A percentile compares a stretch with the other conserved stretches of the same genome.
These are phyloP conservation scores for Miscanthus lutarioriparius DNA, from an alignment of 176 grass and related monocot genomes.

Conservation along the genomic window DNA sequence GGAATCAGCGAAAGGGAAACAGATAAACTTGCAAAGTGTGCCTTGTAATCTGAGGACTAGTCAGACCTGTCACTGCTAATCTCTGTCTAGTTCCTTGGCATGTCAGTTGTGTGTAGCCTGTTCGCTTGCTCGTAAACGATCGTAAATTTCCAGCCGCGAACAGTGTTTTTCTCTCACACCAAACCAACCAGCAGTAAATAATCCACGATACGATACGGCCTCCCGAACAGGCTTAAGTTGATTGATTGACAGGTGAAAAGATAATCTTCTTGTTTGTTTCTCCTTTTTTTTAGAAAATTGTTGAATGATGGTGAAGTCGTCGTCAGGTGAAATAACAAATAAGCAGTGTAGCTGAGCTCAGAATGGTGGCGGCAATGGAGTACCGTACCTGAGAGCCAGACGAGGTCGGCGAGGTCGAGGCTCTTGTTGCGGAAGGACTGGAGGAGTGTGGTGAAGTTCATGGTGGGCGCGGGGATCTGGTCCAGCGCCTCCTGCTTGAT, in stretches of 20 bases:
- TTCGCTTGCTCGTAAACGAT: too few relatives aligned
- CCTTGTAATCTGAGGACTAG: neutral
- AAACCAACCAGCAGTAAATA: too few relatives aligned
- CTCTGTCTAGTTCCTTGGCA: neutral
- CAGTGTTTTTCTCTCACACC: too few relatives aligned
- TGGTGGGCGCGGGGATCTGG: slow-evolving; percentile 58
- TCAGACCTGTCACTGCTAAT: neutral
- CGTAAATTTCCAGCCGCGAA: too few relatives aligned
- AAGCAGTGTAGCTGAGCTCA: neutral
- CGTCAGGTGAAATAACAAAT: neutral
- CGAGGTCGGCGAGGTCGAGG: slow-evolving; percentile 69
- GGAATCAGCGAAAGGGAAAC: too few relatives aligned
- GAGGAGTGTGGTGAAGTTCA: slow-evolving; percentile 71
- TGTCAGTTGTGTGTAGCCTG: too few relatives aligned
- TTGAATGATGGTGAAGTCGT: neutral
- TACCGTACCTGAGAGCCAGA: slow-evolving; percentile 71
- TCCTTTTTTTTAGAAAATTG: neutral
- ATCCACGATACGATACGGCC: too few relatives aligned
- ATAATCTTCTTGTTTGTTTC: neutral
- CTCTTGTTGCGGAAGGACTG: slow-evolving; percentile 68
- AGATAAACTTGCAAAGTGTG: neutral
- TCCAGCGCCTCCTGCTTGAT: slow-evolving; percentile 60
- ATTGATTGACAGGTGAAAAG: neutral
- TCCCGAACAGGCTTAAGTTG: too few relatives aligned
- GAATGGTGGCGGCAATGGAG: neutral